Percentiles rank a stretch among this genome's conserved stretches.
Evolutionary conservation across 1,139 yeast species (phyloP).

Genomic region (Sugiyamaella novakii): DNA sequence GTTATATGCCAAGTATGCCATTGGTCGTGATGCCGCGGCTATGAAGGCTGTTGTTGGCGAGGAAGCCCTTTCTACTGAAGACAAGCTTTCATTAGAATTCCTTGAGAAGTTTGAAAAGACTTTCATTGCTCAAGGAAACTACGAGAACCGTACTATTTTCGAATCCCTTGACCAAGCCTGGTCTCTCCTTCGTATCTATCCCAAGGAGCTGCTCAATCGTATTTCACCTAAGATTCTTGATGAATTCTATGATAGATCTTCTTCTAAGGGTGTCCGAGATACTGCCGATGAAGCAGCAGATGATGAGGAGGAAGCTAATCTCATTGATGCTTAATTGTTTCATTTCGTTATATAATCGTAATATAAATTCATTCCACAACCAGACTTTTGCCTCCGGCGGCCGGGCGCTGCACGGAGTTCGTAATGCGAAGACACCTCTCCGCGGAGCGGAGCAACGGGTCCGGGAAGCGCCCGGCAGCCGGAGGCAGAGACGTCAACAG

Average conservation of each 20-base stretch:
- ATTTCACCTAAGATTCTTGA: conserved; percentile 94
- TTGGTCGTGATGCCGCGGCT: conserved; percentile 99
- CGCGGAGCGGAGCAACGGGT: background rate
- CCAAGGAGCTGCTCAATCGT: conserved; percentile 98
- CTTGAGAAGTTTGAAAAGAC: conserved; percentile 96
- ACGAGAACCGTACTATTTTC: conserved; percentile 90
- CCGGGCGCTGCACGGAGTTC: conserved; percentile 4
- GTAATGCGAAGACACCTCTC: conserved; percentile 4
- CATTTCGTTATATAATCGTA: conserved; percentile 3
- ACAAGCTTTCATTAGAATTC: conserved; percentile 93
- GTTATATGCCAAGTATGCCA: conserved; percentile 97
- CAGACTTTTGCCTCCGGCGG: conserved; percentile 6
- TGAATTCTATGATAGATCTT: conserved; percentile 90
- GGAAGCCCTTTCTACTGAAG: conserved; percentile 97
- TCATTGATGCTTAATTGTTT: conserved; percentile 54
- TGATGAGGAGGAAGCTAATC: conserved; percentile 43
- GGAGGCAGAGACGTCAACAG: conserved; percentile 7
- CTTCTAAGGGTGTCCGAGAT: conserved; percentile 42
- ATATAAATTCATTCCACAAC: background rate
- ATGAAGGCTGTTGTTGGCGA: conserved; percentile 99
- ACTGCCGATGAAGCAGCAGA: conserved; percentile 46
- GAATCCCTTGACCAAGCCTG: conserved; percentile 98
- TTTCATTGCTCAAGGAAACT: conserved; percentile 93
- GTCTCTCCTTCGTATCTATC: conserved; percentile 96
- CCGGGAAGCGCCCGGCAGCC: conserved; percentile 4